Base-by-base conservation (phyloP, 805 yeast genomes). In the Metschnikowia borealis region DNA sequence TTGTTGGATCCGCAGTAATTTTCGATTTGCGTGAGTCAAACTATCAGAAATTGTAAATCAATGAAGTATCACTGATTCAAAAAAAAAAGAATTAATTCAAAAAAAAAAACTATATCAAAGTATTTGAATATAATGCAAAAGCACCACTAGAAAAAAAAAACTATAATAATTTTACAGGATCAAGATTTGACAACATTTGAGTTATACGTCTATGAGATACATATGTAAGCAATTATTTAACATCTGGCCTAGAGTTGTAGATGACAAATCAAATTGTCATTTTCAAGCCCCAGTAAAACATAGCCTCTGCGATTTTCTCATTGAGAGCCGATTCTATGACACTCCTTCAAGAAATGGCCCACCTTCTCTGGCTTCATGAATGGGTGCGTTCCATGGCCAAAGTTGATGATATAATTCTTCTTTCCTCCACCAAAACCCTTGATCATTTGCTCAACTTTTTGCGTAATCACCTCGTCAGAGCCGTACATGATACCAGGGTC, bases 331-430 rank as follows among this genome's bases (percentile, higher is more conserved):
- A 87, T 67, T 61, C 91, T 80, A 66, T 89, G 96, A 60, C 94
- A 86, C 67, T 89, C 97, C 68, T 89, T 73, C 63, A 94, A 74
- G 72, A 94, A 94, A 70, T 82, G 88, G 53, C 81, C 83, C 54
- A 94, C 81, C 67, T 86, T 86, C 56, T 87, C 96, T 10, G 98
- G 96, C 56, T 89, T 86, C 96, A 94, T 90, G 71, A 88, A 89
- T 20, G 99, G 99, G 66, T 90, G 97, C 20, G 99, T 94, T 15
- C 99, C 99, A 62, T 94, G 99, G 43, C 99, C 99, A 63, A 94
- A 87, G 74, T 94, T 94, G 60, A 92, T 85, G 58, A 94, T 92
- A 71, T 94, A 94, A 62, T 85, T 80, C 63, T 87, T 82, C 68
- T 89, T 89, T 20, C 97, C 97, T 41, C 96, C 96, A n/a, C 94